Base-by-base conservation (phyloP, 106 monocot species). In the Alisma plantagoaquatica region DNA sequence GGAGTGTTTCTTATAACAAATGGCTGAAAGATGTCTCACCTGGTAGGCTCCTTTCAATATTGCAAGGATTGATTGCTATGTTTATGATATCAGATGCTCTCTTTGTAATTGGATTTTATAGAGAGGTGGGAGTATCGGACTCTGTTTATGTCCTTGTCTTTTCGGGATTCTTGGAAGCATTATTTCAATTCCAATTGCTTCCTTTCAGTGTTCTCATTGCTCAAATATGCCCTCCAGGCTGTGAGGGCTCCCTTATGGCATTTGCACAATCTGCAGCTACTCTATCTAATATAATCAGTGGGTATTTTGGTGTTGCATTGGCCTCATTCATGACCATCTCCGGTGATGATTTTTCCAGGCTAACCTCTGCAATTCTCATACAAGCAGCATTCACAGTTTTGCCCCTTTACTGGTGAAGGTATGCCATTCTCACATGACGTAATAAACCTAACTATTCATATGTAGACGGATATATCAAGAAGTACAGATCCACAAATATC, bases 221-320 rank as follows among this genome's bases (percentile, higher is more conserved):
- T 3, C 65, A 69, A 31, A 22, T 91, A 1, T 91, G 80, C 48
- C 91, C 84, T 1, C 23, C 64, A 11, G 89, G 89, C 2, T 91
- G 84, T 30, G 91, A 91, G 59, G 91, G 80, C 0, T 91, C 91
- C 0, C 48, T 91, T 5, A 91, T 91, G 91, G 84, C 84, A 0
- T 91, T 91, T 46, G 62, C 75, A 3, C 80, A 73, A 80, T 91
- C 84, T 0, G 77, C 75, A 1, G 53, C 66, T 12, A 77, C 84
- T 0, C 57, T 84, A n/a, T 57, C 84, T 0, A 35, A 35, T 3
- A 81, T 91, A 19, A 22, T 84, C 23, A 75, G 91, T 18, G 91
- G 77, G 31, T 91, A 81, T 46, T 56, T 91, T 5, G 91, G 91
- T 19, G 84, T 84, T 57, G 70, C 51, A 15, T 73, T 90, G 53